Conservation (phyloP, 1,284 basidiomycete species). For the Anthracocystis setariae region DNA sequence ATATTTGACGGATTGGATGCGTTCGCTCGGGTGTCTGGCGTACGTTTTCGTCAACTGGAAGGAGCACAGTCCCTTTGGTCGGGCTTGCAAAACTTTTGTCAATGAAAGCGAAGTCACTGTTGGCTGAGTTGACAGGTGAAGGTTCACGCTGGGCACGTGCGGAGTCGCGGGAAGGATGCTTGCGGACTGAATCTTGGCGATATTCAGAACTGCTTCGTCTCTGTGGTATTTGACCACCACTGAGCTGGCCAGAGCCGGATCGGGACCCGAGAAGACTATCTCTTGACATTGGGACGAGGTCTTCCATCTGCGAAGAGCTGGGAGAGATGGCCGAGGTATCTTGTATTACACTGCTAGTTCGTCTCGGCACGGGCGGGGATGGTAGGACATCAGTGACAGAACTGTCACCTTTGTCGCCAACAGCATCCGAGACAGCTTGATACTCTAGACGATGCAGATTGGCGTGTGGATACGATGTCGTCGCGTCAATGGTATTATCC, state of each 20-base stretch:
- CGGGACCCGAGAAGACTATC: slow-evolving; percentile 14
- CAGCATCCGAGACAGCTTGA: background rate
- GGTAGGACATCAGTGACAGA: slow-evolving; percentile 29
- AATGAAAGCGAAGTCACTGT: background rate
- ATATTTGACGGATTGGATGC: slow-evolving; percentile 1
- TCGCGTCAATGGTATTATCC: slow-evolving; percentile 22
- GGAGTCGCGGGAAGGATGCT: slow-evolving; percentile 4
- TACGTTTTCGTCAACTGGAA: slow-evolving; percentile 11
- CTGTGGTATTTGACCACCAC: slow-evolving; percentile 17
- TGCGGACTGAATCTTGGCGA: slow-evolving; percentile 10
- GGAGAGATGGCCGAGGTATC: slow-evolving; percentile 32
- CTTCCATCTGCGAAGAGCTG: slow-evolving; percentile 16
- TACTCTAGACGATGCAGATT: background rate
- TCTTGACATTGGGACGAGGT: slow-evolving; percentile 1
- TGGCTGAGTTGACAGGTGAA: background rate
- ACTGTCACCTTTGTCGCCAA: slow-evolving; percentile 4
- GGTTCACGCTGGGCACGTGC: slow-evolving; percentile 1
- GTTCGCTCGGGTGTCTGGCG: slow-evolving; percentile 1
- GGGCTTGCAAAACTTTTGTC: slow-evolving; percentile 2
- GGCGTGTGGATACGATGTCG: background rate
- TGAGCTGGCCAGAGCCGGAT: slow-evolving; percentile 17
- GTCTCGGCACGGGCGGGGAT: slow-evolving; percentile 38
- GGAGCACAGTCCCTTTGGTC: slow-evolving; percentile 9
- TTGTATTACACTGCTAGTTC: slow-evolving; percentile 36
- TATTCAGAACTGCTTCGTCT: slow-evolving; percentile 24